Base-by-base conservation (phyloP, 2,329 filamentous ascomycete species). In the Fusarium papillatum region DNA sequence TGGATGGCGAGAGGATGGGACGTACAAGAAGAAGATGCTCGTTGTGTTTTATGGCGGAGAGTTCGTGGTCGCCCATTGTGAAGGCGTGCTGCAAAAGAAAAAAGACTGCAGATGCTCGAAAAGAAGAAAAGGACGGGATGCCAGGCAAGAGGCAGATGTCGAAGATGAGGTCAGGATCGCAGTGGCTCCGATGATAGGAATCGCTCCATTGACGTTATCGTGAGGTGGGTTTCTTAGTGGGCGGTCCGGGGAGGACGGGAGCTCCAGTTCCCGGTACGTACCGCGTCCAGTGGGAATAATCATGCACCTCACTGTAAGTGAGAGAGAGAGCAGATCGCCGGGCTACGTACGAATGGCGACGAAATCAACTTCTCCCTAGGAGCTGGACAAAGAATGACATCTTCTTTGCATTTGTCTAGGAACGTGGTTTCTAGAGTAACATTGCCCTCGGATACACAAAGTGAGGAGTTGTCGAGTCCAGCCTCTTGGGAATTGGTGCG, bases 1-100 rank as follows among this genome's bases (percentile, higher is more conserved):
- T 39, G 61, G 66, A 71, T 64, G 70, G 60, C 53, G 38, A 41
- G 55, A 68, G 36, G 22, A 38, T 31, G 17, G 17, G 53, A 71
- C 87, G 79, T 87, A 94, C 93, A 66, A 96, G 91, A 70, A 96
- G 90, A 60, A 96, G 89, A 81, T 96, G 94, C 74, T 92, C 91
- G 79, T 93, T 92, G 77, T 94, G 93, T 80, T 94, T 93, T 78
- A 96, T 89, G 84, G 92, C 93, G 63, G 91, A 91, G 67, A 90
- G 90, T 80, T 90, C 88, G 79, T 88, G 86, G 81, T 92, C 90
- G 53, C 87, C 90, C 91, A 93, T 93, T 50, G 72, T 85, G 78
- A 69, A 36, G 22, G 57, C 26, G 29, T 66, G 26, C 43, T 60
- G 17, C 31, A 19, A 36, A 50, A 9, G 31, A 22, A 19, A 19